Evolutionary conservation across 163 green algal species (phyloP).

Genomic region (Chloromonas sp.): DNA sequence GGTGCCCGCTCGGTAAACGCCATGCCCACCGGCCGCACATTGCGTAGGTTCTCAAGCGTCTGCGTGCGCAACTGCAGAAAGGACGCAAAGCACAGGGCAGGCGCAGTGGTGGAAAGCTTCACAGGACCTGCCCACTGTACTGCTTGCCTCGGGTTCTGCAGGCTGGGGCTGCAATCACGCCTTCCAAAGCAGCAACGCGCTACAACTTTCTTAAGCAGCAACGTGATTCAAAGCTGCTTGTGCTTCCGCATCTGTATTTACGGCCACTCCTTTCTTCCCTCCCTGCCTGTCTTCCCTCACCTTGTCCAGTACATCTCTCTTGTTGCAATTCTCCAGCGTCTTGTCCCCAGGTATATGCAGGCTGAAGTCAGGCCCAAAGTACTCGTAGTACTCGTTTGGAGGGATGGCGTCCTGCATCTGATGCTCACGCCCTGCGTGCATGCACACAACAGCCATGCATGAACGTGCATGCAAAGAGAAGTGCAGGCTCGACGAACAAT

Average conservation of each 20-base stretch:
- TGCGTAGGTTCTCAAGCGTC: constrained; percentile 43
- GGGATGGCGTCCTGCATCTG: constrained; percentile 72
- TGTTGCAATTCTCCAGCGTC: not conserved
- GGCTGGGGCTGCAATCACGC: too few species aligned
- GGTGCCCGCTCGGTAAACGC: constrained; percentile 23
- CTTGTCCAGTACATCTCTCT: not conserved
- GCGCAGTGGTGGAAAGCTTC: not conserved
- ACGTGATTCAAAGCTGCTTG: not conserved
- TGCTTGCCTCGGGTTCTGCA: not conserved
- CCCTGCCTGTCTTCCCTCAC: not conserved
- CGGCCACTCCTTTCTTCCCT: not conserved
- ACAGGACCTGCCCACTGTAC: not conserved
- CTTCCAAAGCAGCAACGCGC: not conserved
- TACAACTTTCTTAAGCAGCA: not conserved
- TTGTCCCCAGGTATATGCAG: constrained; percentile 52
- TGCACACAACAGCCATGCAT: not conserved
- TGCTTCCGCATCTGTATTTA: not conserved
- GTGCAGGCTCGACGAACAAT: not conserved
- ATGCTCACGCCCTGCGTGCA: constrained; percentile 18
- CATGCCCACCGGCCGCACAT: constrained; percentile 34
- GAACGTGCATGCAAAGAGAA: not conserved
- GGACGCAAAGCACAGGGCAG: not conserved
- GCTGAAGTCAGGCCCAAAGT: constrained; percentile 78
- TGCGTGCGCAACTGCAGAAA: constrained; percentile 14
- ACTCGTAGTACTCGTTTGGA: constrained; percentile 86